These are phyloP conservation scores for Isatis tinctoria DNA, from an alignment of 345 rosid species.

Conservation along the genomic window DNA sequence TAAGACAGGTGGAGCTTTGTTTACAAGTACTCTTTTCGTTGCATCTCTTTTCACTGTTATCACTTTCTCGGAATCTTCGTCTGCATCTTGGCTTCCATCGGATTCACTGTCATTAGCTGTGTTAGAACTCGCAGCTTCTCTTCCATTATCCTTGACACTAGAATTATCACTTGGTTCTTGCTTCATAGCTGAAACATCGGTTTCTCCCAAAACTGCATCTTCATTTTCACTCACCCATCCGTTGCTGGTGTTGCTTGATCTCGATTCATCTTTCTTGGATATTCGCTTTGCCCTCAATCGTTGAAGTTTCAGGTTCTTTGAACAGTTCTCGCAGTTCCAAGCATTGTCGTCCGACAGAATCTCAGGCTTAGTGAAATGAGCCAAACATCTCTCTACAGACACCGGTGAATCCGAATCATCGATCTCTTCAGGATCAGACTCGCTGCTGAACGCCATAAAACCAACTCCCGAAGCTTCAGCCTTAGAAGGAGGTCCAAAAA, in stretches of 20 bases:
- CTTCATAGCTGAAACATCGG: background rate
- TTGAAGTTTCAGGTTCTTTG: conserved; percentile 44
- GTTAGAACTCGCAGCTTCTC: conserved; percentile 28
- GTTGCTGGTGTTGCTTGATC: conserved; percentile 28
- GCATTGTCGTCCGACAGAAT: conserved; percentile 86
- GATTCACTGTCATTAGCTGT: conserved; percentile 37
- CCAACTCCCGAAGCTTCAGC: conserved; percentile 48
- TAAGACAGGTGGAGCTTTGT: conserved; percentile 74
- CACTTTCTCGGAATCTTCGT: conserved; percentile 36
- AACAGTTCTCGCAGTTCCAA: conserved; percentile 94
- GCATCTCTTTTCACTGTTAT: conserved; percentile 86
- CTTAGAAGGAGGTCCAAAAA: conserved; percentile 53
- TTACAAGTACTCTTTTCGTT: conserved; percentile 70
- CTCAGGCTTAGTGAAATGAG: conserved; percentile 79
- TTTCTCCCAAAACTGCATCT: conserved; percentile 21
- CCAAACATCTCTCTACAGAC: conserved; percentile 87
- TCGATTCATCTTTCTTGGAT: conserved; percentile 21
- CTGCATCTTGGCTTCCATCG: conserved; percentile 40
- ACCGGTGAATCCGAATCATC: conserved; percentile 83
- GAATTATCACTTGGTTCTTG: conserved; percentile 35
- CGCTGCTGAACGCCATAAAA: conserved; percentile 56
- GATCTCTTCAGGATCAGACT: conserved; percentile 93
- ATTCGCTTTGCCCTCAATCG: conserved; percentile 41
- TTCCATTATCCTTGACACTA: conserved; percentile 33
- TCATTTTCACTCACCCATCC: conserved; percentile 28